These are phyloP conservation scores for Sarocladiaceae sp. DNA, from an alignment of 2,329 filamentous ascomycete genomes.

Conservation along the genomic window DNA sequence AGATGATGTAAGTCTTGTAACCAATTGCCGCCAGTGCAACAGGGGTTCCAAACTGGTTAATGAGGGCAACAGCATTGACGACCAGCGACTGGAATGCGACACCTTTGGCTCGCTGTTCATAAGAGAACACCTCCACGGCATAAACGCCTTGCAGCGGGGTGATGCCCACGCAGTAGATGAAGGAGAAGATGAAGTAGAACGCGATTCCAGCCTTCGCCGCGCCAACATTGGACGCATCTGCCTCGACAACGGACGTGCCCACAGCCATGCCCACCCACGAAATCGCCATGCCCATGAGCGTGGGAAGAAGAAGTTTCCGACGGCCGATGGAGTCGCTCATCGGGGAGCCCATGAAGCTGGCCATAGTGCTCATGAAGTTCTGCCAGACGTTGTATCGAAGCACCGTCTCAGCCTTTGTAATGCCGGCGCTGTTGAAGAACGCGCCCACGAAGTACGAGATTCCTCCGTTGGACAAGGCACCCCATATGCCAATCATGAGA, in stretches of 20 bases:
- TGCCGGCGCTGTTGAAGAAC: slow-evolving; percentile 45
- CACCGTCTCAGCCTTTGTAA: slow-evolving; percentile 29
- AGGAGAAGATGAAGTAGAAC: slow-evolving; percentile 45
- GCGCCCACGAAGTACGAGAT: slow-evolving; percentile 44
- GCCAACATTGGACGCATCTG: background rate
- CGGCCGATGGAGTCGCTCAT: slow-evolving; percentile 44
- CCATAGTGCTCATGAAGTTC: slow-evolving; percentile 41
- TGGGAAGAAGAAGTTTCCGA: slow-evolving; percentile 43
- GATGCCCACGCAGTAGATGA: slow-evolving; percentile 40
- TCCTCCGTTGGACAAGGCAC: slow-evolving; percentile 31
- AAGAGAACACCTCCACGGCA: slow-evolving; percentile 46
- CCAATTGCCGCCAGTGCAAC: background rate
- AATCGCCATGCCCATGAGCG: slow-evolving; percentile 37
- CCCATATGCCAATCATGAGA: slow-evolving; percentile 37
- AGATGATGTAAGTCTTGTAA: background rate
- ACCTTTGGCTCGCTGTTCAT: slow-evolving; percentile 46
- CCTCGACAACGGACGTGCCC: background rate
- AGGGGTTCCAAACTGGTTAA: background rate
- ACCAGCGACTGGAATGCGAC: background rate
- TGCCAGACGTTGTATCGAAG: slow-evolving; percentile 41
- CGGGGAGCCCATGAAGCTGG: slow-evolving; percentile 39
- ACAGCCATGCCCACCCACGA: slow-evolving; percentile 36
- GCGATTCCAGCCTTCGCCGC: slow-evolving; percentile 34
- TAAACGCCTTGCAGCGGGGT: slow-evolving; percentile 36
- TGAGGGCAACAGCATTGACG: background rate